phyloP scores from a whole-genome alignment of 1,284 basidiomycete genomes.

The Dichomitus squalens region DNA sequence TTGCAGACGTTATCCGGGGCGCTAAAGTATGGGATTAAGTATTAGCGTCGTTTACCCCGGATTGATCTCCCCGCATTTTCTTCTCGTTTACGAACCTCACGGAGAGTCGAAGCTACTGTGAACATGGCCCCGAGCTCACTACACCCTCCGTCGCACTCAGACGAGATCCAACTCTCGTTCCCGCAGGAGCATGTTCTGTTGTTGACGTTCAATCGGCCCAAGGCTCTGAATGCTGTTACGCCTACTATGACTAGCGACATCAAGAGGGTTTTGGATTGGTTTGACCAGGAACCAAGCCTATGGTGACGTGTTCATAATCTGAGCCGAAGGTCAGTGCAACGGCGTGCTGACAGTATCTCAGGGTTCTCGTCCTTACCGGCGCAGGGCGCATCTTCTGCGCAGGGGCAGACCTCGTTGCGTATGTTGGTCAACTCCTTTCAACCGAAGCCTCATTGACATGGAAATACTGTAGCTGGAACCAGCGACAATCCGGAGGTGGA shows the following conservation, averaged over 20 bases:
- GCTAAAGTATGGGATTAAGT: too few relatives aligned
- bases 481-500: conserved; percentile 43
- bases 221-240: conserved; percentile 74
- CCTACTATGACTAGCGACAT: conserved; percentile 62
- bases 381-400: conserved; percentile 80
- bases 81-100: not conserved
- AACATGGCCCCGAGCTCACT: not conserved
- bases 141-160: conserved; percentile 51
- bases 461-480: conserved; percentile 50
- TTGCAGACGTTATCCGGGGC: too few relatives aligned
- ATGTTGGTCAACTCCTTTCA: conserved; percentile 29
- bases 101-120: too few relatives aligned
- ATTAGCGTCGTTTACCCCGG: too few relatives aligned
- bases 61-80: too few relatives aligned
- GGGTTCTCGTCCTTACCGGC: conserved; percentile 81
- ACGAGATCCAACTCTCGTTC: conserved; percentile 58
- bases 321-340: not conserved
- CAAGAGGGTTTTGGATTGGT: conserved; percentile 68
- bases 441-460: not conserved
- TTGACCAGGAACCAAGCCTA: conserved; percentile 69
- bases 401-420: conserved; percentile 79
- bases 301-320: conserved; percentile 48
- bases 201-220: conserved; percentile 76
- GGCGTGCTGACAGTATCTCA: conserved; percentile 29
- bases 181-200: conserved; percentile 71